Conservation (phyloP, 192 early-diverging fungal species). For the Rhizoclosmatium sp. region DNA sequence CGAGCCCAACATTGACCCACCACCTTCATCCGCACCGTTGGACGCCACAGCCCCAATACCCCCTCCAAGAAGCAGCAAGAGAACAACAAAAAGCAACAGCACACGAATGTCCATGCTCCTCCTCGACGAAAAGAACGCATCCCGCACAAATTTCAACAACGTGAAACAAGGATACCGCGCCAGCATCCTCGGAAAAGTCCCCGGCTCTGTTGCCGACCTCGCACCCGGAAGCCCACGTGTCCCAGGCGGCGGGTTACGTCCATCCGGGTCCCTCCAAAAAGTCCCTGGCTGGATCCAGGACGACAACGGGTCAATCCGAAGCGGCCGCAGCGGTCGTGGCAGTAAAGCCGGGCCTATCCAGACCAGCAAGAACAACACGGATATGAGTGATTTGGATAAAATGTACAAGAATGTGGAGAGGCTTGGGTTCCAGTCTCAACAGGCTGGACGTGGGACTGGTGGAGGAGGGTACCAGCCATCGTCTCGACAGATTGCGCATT, state of each 20-base stretch:
- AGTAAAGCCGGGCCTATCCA: neutral
- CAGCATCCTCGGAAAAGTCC: neutral
- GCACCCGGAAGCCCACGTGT: neutral
- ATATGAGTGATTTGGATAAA: conserved; percentile 27
- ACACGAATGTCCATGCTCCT: conserved; percentile 10
- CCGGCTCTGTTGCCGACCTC: neutral
- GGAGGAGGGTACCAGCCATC: neutral
- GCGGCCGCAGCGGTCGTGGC: neutral
- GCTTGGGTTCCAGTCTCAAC: conserved; percentile 2
- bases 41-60: neutral
- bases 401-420: conserved; percentile 13
- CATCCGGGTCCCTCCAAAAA: neutral
- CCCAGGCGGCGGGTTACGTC: too few relatives aligned
- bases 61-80: neutral
- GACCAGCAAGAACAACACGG: neutral
- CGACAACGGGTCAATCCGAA: neutral
- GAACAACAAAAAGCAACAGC: neutral
- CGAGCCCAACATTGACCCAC: neutral
- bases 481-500: neutral
- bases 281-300: neutral
- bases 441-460: neutral
- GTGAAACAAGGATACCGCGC: conserved; percentile 10
- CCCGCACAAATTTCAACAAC: neutral
- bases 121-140: neutral
- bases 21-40: neutral